Percentiles rank a stretch among this genome's conserved stretches.
phyloP scores from a whole-genome alignment of 2,329 filamentous ascomycete genomes.

The Penicillium sp. region DNA sequence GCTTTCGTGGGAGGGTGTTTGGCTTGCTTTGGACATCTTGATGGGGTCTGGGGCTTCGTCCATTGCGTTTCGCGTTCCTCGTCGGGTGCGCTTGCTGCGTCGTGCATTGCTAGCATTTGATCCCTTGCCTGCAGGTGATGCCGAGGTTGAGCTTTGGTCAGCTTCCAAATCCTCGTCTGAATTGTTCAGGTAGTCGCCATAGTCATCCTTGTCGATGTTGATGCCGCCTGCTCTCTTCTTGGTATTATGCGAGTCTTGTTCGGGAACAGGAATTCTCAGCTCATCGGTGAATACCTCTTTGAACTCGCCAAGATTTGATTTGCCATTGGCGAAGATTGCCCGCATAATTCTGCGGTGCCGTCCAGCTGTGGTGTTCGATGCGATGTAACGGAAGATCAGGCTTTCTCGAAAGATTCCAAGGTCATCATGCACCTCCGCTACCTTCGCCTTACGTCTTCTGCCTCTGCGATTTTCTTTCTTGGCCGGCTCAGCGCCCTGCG shows the following conservation, averaged over 20 bases:
- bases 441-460: neutral
- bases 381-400: constrained; percentile 47
- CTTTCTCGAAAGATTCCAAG: constrained; percentile 36
- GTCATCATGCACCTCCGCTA: constrained; percentile 10
- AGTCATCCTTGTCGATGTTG: constrained; percentile 48
- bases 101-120: constrained; percentile 16
- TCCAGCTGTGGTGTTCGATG: constrained; percentile 30
- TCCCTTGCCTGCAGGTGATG: constrained; percentile 11
- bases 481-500: neutral
- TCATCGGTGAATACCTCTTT: constrained; percentile 48
- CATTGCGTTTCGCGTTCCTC: constrained; percentile 25
- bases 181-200: constrained; percentile 47
- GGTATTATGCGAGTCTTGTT: constrained; percentile 26
- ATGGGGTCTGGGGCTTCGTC: constrained; percentile 7
- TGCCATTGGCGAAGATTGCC: constrained; percentile 50
- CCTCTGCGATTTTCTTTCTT: constrained; percentile 1
- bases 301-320: constrained; percentile 41
- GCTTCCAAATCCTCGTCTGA: constrained; percentile 37
- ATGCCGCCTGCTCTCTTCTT: constrained; percentile 45
- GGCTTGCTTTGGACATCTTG: constrained; percentile 12
- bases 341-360: constrained; percentile 45
- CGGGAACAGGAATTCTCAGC: constrained; percentile 36
- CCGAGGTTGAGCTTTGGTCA: constrained; percentile 1
- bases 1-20: constrained; percentile 3
- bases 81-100: constrained; percentile 37